A percentile compares a stretch with the other conserved stretches of the same genome.
Evolutionary conservation across 2,329 filamentous ascomycete species (phyloP).

Genomic region (Xylariaceae sp.): DNA sequence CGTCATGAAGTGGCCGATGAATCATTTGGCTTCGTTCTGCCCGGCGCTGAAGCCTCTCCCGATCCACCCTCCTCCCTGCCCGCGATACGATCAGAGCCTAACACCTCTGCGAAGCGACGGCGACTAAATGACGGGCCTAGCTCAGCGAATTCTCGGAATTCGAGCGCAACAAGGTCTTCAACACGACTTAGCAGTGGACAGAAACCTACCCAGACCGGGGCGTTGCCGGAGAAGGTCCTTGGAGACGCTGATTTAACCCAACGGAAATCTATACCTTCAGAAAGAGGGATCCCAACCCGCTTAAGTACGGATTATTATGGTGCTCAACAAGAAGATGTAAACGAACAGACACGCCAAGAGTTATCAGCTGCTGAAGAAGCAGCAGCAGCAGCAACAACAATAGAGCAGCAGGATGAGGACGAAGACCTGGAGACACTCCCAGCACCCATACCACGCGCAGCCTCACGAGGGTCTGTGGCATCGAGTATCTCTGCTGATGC

Average conservation of each 20-base stretch:
- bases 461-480: conserved; percentile 28
- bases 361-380: conserved; percentile 6
- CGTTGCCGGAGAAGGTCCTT: not conserved
- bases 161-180: conserved; percentile 31
- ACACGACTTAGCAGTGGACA: conserved; percentile 27
- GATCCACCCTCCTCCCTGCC: conserved; percentile 31
- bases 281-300: conserved; percentile 15
- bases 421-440: conserved; percentile 27
- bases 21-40: conserved; percentile 62
- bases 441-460: conserved; percentile 25
- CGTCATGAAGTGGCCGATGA: conserved; percentile 64
- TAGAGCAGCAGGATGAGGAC: conserved; percentile 12
- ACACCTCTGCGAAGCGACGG: conserved; percentile 56
- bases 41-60: conserved; percentile 39
- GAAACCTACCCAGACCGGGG: conserved; percentile 6
- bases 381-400: conserved; percentile 3
- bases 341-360: conserved; percentile 13
- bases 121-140: conserved; percentile 40
- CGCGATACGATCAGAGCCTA: conserved; percentile 50
- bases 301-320: conserved; percentile 28
- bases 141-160: conserved; percentile 24
- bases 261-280: conserved; percentile 18
- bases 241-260: not conserved
- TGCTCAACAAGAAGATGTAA: conserved; percentile 24
- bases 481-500: conserved; percentile 29